Percentiles rank a stretch among this genome's conserved stretches.
Evolutionary conservation across 495 filamentous ascomycete species (phyloP).

Genomic region (Annulohypoxylon moriforme): DNA sequence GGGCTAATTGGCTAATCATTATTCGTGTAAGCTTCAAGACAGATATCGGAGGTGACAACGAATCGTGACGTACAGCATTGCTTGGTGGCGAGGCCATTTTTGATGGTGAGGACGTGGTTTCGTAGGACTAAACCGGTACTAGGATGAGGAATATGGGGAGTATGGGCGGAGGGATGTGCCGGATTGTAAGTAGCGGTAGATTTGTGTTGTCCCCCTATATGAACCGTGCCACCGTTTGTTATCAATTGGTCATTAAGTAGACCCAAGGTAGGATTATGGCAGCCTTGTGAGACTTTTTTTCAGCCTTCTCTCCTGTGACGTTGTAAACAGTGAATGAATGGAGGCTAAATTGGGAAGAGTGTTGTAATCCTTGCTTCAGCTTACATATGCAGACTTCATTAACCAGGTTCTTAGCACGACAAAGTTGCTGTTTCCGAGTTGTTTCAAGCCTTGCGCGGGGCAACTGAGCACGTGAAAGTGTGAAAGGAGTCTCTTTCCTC

Average conservation of each 20-base stretch:
- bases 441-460: slow-evolving; percentile 32
- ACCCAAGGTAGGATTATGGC: neutral
- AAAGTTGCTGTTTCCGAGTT: neutral
- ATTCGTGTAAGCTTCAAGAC: slow-evolving; percentile 24
- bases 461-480: slow-evolving; percentile 41
- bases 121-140: neutral
- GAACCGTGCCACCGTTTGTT: neutral
- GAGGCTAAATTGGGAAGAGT: slow-evolving; percentile 26
- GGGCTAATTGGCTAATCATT: slow-evolving; percentile 75
- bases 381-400: slow-evolving; percentile 7
- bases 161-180: neutral
- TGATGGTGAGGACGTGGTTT: slow-evolving; percentile 6
- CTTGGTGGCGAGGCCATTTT: slow-evolving; percentile 47
- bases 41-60: neutral
- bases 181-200: neutral
- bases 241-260: slow-evolving; percentile 20
- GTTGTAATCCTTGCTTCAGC: slow-evolving; percentile 28
- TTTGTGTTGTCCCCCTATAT: slow-evolving; percentile 3
- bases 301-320: slow-evolving; percentile 43
- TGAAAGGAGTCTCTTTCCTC: neutral
- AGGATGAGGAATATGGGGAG: neutral
- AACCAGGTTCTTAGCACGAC: neutral
- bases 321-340: slow-evolving; percentile 33
- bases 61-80: slow-evolving; percentile 46
- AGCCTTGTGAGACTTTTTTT: slow-evolving; percentile 38